A percentile compares a stretch with the other conserved stretches of the same genome.
Conservation (phyloP, 1,284 basidiomycete genomes). For the Tilletia horrida region DNA sequence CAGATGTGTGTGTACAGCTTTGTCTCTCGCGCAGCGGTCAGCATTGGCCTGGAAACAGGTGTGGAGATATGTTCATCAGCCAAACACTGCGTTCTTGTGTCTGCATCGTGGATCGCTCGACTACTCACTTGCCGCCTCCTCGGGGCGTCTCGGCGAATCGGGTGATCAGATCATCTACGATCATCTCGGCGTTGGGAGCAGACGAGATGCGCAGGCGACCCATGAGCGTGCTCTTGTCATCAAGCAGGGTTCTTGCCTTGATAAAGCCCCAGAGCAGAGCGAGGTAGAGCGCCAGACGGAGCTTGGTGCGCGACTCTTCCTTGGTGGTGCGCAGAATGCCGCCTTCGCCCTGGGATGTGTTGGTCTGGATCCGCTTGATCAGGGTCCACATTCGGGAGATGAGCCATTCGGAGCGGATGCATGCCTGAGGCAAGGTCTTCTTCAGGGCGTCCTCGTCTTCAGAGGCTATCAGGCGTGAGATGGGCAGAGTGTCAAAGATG, state of each 20-base stretch:
- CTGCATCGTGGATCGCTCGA: background rate
- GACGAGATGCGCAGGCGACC: slow-evolving; percentile 29
- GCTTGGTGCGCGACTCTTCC: slow-evolving; percentile 19
- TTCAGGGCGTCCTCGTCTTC: slow-evolving; percentile 18
- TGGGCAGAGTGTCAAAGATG: slow-evolving; percentile 31
- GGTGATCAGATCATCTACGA: slow-evolving; percentile 31
- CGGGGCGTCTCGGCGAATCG: slow-evolving; percentile 31
- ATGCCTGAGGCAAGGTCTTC: slow-evolving; percentile 23
- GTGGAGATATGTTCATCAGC: background rate
- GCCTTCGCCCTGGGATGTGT: slow-evolving; percentile 15
- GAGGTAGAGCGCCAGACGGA: slow-evolving; percentile 28
- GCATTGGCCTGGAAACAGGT: slow-evolving; percentile 7
- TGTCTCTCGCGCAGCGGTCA: slow-evolving; percentile 41
- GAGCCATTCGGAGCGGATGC: slow-evolving; percentile 27
- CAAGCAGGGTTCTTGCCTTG: slow-evolving; percentile 16
- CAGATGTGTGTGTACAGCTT: slow-evolving; percentile 45
- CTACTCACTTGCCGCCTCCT: slow-evolving; percentile 25
- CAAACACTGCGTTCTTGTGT: background rate
- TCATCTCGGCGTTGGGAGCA: slow-evolving; percentile 20
- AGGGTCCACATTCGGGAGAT: slow-evolving; percentile 27
- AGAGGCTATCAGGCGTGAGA: slow-evolving; percentile 18
- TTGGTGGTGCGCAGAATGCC: slow-evolving; percentile 20
- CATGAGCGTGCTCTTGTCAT: slow-evolving; percentile 24
- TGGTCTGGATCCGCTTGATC: slow-evolving; percentile 24
- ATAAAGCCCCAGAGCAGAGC: slow-evolving; percentile 31